Conservation (phyloP, 768 basidiomycete genomes). For the Coprinellus micaceus region DNA sequence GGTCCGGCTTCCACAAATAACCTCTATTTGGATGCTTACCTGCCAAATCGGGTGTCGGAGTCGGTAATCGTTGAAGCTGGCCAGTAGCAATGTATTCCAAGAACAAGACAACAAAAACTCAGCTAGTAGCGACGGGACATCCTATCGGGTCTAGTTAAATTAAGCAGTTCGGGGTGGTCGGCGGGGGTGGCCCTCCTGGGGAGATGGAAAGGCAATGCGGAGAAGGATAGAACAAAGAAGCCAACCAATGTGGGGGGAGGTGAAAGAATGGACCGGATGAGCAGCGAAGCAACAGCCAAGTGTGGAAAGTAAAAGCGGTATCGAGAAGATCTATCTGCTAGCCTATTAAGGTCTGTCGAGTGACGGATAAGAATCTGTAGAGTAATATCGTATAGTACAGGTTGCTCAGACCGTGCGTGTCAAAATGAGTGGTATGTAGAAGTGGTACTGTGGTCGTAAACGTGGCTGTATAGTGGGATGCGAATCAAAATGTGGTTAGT, state of each 20-base stretch:
- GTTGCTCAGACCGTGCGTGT: background rate
- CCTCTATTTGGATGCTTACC: too few relatives aligned
- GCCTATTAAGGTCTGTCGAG: conserved; percentile 2
- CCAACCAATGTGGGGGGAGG: background rate
- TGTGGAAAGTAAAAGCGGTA: background rate
- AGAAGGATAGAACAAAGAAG: too few relatives aligned
- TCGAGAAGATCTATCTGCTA: background rate
- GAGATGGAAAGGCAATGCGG: too few relatives aligned
- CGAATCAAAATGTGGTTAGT: conserved; percentile 32
- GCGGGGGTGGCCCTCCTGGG: too few relatives aligned
- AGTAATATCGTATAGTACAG: conserved; percentile 9
- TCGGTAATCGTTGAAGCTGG: too few relatives aligned
- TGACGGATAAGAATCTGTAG: background rate
- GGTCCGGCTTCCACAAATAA: too few relatives aligned
- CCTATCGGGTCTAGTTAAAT: background rate
- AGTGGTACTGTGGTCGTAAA: conserved; percentile 3
- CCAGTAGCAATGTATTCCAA: background rate
- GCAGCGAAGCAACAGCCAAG: conserved; percentile 2
- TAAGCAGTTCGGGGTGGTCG: background rate
- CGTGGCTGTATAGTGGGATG: background rate
- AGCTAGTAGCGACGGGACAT: background rate
- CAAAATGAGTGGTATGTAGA: conserved; percentile 8
- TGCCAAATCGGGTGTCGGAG: too few relatives aligned
- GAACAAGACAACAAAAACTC: background rate
- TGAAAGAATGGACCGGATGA: conserved; percentile 3